Evolutionary conservation across 345 rosid species (phyloP).

Genomic region (Eucalyptus brandiana): DNA sequence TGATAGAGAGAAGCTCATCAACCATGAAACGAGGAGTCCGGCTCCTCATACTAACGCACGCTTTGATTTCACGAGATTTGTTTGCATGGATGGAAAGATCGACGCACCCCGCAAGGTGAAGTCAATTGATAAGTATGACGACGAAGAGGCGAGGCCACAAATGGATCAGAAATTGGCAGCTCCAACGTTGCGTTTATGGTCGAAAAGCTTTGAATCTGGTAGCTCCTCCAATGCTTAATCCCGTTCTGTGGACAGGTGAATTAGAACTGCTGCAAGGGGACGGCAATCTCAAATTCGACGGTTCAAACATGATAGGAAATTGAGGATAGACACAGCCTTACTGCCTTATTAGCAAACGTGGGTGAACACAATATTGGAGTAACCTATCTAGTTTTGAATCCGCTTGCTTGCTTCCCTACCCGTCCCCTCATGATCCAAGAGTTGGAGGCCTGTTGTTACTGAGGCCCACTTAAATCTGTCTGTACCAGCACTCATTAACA

Average conservation of each 20-base stretch:
- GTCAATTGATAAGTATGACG: background rate
- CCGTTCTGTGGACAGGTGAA: background rate
- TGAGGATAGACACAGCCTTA: background rate
- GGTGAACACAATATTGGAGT: background rate
- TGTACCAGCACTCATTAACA: too few relatives aligned
- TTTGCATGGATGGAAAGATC: background rate
- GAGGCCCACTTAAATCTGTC: too few relatives aligned
- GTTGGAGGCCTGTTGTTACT: too few relatives aligned
- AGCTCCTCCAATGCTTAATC: background rate
- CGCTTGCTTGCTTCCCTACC: rapidly evolving
- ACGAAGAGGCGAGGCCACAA: background rate
- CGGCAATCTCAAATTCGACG: rapidly evolving
- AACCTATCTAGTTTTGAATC: too few relatives aligned
- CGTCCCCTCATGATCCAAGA: too few relatives aligned
- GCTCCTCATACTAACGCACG: background rate
- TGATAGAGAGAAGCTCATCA: too few relatives aligned
- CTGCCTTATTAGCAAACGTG: background rate
- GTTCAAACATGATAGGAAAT: background rate
- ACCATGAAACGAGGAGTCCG: too few relatives aligned
- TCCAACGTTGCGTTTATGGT: background rate
- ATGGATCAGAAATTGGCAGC: background rate
- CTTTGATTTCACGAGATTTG: background rate
- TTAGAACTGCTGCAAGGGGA: background rate
- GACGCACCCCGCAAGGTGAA: rapidly evolving
- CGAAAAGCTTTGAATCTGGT: background rate